phyloP scores from a whole-genome alignment of 495 filamentous ascomycete genomes.

The Penicillium manginii region DNA sequence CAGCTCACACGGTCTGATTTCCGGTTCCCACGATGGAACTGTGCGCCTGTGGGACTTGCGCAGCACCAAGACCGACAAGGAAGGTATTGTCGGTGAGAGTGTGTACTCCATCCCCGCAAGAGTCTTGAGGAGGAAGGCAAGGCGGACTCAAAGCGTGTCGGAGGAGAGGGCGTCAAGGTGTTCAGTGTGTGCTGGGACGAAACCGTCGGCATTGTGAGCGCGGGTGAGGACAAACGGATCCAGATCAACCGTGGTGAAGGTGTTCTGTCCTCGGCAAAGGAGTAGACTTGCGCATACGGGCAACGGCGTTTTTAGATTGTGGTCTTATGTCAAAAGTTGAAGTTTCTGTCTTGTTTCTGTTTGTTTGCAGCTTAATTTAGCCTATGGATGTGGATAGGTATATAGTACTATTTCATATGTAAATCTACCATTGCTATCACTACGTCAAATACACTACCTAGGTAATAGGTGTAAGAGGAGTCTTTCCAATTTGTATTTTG shows the following conservation, averaged over 20 bases:
- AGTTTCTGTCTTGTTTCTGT: conserved; percentile 29
- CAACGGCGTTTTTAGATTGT: conserved; percentile 37
- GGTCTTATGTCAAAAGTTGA: conserved; percentile 36
- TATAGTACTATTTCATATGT: conserved; percentile 1
- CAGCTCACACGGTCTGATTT: conserved; percentile 79
- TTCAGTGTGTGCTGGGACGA: conserved; percentile 88
- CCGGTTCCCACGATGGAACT: conserved; percentile 85
- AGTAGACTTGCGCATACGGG: conserved; percentile 39
- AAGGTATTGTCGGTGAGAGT: conserved; percentile 72
- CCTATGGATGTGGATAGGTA: conserved; percentile 11
- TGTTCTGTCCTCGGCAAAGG: conserved; percentile 43
- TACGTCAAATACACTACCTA: not conserved
- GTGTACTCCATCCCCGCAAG: conserved; percentile 82
- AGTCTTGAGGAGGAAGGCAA: conserved; percentile 57
- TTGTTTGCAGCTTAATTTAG: conserved; percentile 10
- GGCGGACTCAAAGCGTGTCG: conserved; percentile 54
- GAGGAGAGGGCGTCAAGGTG: conserved; percentile 84
- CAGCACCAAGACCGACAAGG: conserved; percentile 65
- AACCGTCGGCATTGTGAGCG: conserved; percentile 85
- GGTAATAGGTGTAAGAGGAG: not conserved
- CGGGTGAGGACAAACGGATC: conserved; percentile 87
- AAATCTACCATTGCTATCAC: conserved; percentile 4
- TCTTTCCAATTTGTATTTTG: conserved; percentile 9
- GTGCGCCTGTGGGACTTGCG: conserved; percentile 92
- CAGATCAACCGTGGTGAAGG: conserved; percentile 79